Evolutionary conservation across 495 filamentous ascomycete genomes (phyloP), one percentile per base, ranked within the genome.

Genomic region (Cetradonia linearis): DNA sequence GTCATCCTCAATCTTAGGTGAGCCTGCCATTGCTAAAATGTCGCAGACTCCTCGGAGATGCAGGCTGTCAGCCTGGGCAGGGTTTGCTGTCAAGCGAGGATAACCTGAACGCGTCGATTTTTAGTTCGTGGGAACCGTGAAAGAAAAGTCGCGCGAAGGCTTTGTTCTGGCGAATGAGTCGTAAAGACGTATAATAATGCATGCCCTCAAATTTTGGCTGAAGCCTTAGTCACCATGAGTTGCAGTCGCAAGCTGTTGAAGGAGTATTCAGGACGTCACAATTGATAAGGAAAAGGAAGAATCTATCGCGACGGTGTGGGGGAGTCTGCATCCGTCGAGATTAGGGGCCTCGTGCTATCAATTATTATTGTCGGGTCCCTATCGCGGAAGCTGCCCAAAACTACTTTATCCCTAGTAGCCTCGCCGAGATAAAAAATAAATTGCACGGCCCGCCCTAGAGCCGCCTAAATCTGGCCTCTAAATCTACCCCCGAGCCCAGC

Each of bases 1-100:
- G 2, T 53, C 18, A 5, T 53, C 25, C n/a, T 60, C 58, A 9
- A 60, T 25, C 37, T 60, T 60, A 50, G 58, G 48, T 60, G 37
- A 49, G 13, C 36, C 47, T 14, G 58, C 36, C 58, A 60, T 60
- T 0, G 8, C 9, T 56, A 25, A 53, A 18, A 33, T 18, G 3
- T 13, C 27, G 18, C 14, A 8, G 14, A 44, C 58, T 60, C 58
- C 58, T 60, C 58, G 58, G 58, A 60, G 58, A 60, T 60, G 48
- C 58, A 38, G 34, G 36, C 0, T 4, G 25, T 11, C 20, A 1
- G 20, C 13, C 31, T 50, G 42, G 48, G 34, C 16, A 44, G 44
- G 23, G 28, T n/a, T 20, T 33, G 13, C 52, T 7, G 48, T 31
- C 30, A 33, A 16, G n/a, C n/a, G 42, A n/a, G 31, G 28, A 34